Evolutionary conservation across 148 eudicot genomes (phyloP), one percentile per base, ranked within the genome.

Genomic region (Pharnaceum exiguum): DNA sequence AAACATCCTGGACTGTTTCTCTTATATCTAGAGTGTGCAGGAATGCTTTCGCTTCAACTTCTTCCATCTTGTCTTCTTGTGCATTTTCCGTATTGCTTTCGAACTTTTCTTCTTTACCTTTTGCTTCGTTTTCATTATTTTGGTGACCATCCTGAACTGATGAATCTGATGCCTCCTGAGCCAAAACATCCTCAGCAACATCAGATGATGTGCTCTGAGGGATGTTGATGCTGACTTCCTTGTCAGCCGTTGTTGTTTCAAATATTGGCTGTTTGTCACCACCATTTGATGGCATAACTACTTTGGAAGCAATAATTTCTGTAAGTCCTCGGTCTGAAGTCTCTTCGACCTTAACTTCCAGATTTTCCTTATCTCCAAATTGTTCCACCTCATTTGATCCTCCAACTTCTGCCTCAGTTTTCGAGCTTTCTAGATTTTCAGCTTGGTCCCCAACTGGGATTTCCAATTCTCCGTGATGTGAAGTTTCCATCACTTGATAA

Each of bases 121-220:
- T 27, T 11, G 15, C 22, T 28, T 43, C 10, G 43, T 36, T 55
- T 5, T 29, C 29, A 55, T 3, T 18, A 35, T 55, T 68, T 12
- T 69, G 50, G 18, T 39, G 12, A 50, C 30, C 23, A 16, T 67
- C 56, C 29, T 62, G 36, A 26, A 7, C 23, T 55, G 39, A 35
- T 15, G 27, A 7, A 48, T 57, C 31, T 28, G 67, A 55, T 38
- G 10, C 46, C 15, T 56, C 55, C 55, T 46, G 46, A 40, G 57
- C 29, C 32, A 32, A 38, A 26, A 3, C 17, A 29, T 44, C 62
- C 26, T 29, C 62, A 5, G 43, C 25, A n/a, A 22, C 10, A 19
- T 53, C 27, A 10, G n/a, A n/a, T n/a, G n/a, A n/a, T n/a, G 3
- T 55, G 45, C 21, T 23, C 46, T 37, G 45, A 25, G 21, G 26